These are phyloP conservation scores for Wickerhamiella dianesei DNA, from an alignment of 805 yeast species.

Conservation along the genomic window DNA sequence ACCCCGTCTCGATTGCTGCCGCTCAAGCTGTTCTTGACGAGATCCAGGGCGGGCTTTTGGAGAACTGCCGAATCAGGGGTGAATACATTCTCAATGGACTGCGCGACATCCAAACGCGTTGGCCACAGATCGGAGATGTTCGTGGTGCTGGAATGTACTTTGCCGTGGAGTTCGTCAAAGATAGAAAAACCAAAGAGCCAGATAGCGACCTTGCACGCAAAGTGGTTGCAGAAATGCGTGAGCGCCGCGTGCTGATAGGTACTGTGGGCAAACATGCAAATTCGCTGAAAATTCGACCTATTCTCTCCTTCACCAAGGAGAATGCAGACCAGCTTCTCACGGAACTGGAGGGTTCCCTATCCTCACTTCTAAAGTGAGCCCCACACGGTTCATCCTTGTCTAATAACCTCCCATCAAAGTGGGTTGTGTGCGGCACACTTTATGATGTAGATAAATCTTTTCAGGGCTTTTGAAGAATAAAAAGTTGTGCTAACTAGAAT, in stretches of 20 bases:
- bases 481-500: no score
- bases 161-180: conserved; percentile 8
- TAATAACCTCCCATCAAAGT: no score
- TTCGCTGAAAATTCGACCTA: conserved; percentile 10
- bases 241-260: conserved; percentile 8
- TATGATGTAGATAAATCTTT: no score
- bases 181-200: conserved; percentile 1
- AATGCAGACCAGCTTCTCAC: conserved; percentile 5
- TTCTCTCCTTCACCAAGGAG: conserved; percentile 6
- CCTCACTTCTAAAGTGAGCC: not conserved
- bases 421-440: no score
- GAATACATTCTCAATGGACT: conserved; percentile 6
- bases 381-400: no score
- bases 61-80: conserved; percentile 6
- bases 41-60: conserved; percentile 6
- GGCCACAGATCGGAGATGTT: conserved; percentile 8
- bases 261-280: conserved; percentile 9
- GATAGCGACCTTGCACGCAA: conserved; percentile 3
- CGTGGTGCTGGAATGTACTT: conserved; percentile 12
- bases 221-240: conserved; percentile 9
- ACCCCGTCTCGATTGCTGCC: conserved; percentile 11
- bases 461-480: no score
- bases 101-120: conserved; percentile 1
- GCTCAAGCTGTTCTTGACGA: conserved; percentile 8
- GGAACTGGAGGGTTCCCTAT: not conserved